Evolutionary conservation across 2,329 filamentous ascomycete species (phyloP).

Genomic region (Fusarium beomiforme): DNA sequence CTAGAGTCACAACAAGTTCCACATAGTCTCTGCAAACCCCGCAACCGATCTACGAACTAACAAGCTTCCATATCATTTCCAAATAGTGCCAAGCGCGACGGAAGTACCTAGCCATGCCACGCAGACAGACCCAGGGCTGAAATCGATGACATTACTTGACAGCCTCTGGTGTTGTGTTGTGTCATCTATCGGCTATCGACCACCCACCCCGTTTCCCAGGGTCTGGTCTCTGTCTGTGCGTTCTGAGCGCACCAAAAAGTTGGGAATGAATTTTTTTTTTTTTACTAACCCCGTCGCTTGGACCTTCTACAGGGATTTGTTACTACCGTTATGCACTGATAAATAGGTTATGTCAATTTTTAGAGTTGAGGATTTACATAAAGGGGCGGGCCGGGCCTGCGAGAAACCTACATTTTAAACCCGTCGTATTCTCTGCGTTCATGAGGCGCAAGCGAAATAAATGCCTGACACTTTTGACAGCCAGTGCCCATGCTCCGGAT

Average conservation of each 20-base stretch:
- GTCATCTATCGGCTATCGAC: constrained; percentile 10
- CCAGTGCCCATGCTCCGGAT: neutral
- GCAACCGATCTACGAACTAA: constrained; percentile 25
- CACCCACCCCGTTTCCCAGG: neutral
- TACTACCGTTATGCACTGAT: neutral
- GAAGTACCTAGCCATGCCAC: neutral
- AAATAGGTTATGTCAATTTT: neutral
- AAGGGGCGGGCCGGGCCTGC: constrained; percentile 6
- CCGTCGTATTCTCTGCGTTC: constrained; percentile 3
- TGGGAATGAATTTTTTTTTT: no score
- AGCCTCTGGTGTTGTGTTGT: constrained; percentile 5
- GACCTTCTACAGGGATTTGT: neutral
- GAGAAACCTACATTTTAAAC: constrained; percentile 1
- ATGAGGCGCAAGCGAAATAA: neutral
- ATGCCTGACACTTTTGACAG: neutral
- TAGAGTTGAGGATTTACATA: neutral
- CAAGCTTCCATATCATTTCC: constrained; percentile 10
- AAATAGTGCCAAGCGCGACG: constrained; percentile 14
- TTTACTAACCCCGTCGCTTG: neutral
- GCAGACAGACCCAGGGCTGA: constrained; percentile 10
- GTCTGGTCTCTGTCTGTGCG: constrained; percentile 1
- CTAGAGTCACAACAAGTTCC: constrained; percentile 13
- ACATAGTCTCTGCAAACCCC: constrained; percentile 25
- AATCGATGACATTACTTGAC: constrained; percentile 3
- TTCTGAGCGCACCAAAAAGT: neutral